These are phyloP conservation scores for Colletotrichum sp. DNA, from an alignment of 2,329 filamentous ascomycete species.

Conservation along the genomic window DNA sequence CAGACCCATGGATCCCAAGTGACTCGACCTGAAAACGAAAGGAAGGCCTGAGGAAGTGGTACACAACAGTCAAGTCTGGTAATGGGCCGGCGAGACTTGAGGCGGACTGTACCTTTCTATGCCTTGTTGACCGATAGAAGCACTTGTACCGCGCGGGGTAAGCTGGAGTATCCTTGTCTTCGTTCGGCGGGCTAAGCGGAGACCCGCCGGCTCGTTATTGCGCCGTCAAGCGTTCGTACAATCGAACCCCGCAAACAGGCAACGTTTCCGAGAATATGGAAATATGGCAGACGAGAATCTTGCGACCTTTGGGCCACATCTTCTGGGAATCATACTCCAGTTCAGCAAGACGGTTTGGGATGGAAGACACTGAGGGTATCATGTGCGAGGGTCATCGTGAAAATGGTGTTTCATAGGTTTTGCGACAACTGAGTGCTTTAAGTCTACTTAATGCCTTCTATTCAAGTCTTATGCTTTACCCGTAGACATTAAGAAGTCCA, in stretches of 20 bases:
- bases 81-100: background rate
- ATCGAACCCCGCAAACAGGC: background rate
- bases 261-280: background rate
- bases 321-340: background rate
- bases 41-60: background rate
- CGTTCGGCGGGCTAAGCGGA: background rate
- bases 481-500: slow-evolving; percentile 29
- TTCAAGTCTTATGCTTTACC: background rate
- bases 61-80: background rate
- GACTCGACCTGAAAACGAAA: background rate
- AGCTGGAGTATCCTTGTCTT: background rate
- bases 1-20: background rate
- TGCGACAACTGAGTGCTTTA: background rate
- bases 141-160: background rate
- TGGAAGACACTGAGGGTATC: background rate
- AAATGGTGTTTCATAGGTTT: background rate
- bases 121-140: background rate
- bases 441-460: background rate
- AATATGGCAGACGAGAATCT: background rate
- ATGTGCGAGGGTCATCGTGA: background rate
- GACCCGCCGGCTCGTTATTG: background rate
- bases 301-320: too few relatives aligned
- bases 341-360: background rate
- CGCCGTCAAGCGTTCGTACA: background rate
- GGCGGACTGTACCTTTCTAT: background rate